Conservation (phyloP, 2,329 filamentous ascomycete species). For the Ophiostoma montium region DNA sequence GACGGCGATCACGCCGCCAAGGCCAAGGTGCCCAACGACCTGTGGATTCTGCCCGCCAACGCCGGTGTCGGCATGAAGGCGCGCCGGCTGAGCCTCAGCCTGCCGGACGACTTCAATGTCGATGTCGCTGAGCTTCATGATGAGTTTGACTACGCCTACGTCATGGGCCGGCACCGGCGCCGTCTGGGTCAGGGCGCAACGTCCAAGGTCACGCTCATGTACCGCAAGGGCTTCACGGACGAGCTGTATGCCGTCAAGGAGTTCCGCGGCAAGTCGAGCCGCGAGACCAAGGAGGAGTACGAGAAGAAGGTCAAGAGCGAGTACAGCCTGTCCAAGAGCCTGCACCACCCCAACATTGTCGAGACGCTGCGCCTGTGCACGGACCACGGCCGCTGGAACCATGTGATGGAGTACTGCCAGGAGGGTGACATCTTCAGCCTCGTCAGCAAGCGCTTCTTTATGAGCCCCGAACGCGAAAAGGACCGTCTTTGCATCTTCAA, state of each 20-base stretch:
- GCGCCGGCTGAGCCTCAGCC: conserved; percentile 58
- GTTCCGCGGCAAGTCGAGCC: conserved; percentile 57
- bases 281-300: conserved; percentile 61
- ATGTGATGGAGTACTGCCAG: conserved; percentile 86
- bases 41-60: conserved; percentile 48
- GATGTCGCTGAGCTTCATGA: conserved; percentile 53
- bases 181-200: conserved; percentile 71
- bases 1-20: conserved; percentile 17
- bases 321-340: conserved; percentile 72
- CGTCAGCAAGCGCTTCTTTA: conserved; percentile 57
- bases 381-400: conserved; percentile 65
- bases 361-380: conserved; percentile 65
- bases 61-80: conserved; percentile 64
- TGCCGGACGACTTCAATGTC: conserved; percentile 61
- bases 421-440: conserved; percentile 69
- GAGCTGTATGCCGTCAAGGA: conserved; percentile 78
- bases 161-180: conserved; percentile 59
- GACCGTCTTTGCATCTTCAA: conserved; percentile 81
- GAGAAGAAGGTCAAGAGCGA: conserved; percentile 85
- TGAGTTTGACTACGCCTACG: conserved; percentile 57
- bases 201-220: conserved; percentile 71
- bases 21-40: conserved; percentile 19
- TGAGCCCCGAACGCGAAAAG: conserved; percentile 44
- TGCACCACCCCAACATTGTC: conserved; percentile 79
- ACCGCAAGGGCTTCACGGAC: conserved; percentile 46